Conservation (phyloP, 2,329 filamentous ascomycete genomes). For the Aspergillus sojae region DNA sequence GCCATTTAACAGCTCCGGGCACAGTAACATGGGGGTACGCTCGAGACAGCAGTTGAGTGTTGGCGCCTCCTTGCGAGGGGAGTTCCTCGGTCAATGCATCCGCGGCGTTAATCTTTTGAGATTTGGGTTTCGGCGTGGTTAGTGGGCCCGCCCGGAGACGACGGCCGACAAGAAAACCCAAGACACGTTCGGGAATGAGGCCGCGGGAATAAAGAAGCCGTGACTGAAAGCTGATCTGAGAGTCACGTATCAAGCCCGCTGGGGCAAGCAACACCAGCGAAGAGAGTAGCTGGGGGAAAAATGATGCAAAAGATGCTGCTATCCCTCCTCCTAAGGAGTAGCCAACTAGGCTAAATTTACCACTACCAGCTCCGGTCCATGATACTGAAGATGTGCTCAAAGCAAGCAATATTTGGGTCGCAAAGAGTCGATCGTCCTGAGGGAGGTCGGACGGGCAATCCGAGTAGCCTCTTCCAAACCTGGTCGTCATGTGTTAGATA, state of each 20-base stretch:
- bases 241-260: slow-evolving; percentile 70
- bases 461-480: slow-evolving; percentile 72
- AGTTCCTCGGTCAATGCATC: slow-evolving; percentile 48
- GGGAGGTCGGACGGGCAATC: slow-evolving; percentile 68
- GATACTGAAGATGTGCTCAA: slow-evolving; percentile 69
- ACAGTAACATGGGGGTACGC: slow-evolving; percentile 58
- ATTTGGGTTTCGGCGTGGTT: slow-evolving; percentile 33
- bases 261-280: slow-evolving; percentile 78
- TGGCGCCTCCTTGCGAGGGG: slow-evolving; percentile 33
- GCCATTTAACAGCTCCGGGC: slow-evolving; percentile 68
- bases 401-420: slow-evolving; percentile 70
- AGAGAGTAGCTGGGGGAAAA: slow-evolving; percentile 68
- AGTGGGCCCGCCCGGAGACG: slow-evolving; percentile 51
- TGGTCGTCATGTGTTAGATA: slow-evolving; percentile 17
- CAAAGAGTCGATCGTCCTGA: slow-evolving; percentile 74
- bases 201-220: slow-evolving; percentile 65
- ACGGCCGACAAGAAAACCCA: slow-evolving; percentile 54
- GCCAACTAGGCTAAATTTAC: slow-evolving; percentile 70
- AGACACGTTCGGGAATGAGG: slow-evolving; percentile 61
- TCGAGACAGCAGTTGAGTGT: slow-evolving; percentile 55
- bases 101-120: slow-evolving; percentile 40
- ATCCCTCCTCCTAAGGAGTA: slow-evolving; percentile 82
- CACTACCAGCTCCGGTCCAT: slow-evolving; percentile 59
- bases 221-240: slow-evolving; percentile 63
- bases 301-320: slow-evolving; percentile 67